Percentiles rank a stretch among this genome's conserved stretches.
Conservation (phyloP, 495 filamentous ascomycete genomes). For the Aspergillus bertholletiae region DNA sequence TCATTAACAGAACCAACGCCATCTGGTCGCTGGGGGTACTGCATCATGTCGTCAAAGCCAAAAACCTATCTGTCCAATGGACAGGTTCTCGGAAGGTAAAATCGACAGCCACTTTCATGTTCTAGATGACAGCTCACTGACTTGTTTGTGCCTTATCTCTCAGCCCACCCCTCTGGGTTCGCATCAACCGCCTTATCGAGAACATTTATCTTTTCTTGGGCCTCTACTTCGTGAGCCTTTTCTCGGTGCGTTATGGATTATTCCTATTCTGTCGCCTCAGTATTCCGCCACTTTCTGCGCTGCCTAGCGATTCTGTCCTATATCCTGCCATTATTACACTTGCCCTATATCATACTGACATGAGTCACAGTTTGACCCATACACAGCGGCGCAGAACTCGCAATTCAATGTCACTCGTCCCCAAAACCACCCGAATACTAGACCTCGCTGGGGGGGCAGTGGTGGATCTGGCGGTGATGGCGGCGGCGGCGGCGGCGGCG, state of each 20-base stretch:
- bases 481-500: conserved; percentile 28
- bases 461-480: conserved; percentile 18
- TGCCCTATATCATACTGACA: conserved; percentile 14
- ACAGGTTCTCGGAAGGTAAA: conserved; percentile 31
- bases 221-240: conserved; percentile 40
- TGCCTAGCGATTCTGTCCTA: background rate
- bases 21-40: background rate
- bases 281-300: background rate
- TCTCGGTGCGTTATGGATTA: conserved; percentile 29
- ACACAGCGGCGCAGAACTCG: conserved; percentile 59
- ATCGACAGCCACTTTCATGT: background rate
- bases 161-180: conserved; percentile 43
- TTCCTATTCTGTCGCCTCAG: background rate
- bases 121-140: conserved; percentile 20
- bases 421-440: conserved; percentile 16
- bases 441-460: conserved; percentile 23
- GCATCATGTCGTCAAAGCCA: conserved; percentile 33
- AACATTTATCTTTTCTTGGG: conserved; percentile 43
- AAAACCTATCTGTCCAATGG: conserved; percentile 37
- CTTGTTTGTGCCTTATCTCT: conserved; percentile 15
- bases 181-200: conserved; percentile 41
- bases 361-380: conserved; percentile 55
- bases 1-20: background rate
- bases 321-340: background rate
- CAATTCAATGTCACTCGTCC: conserved; percentile 52